Conservation (phyloP, 148 eudicot genomes). For the Diospyros lotus region DNA sequence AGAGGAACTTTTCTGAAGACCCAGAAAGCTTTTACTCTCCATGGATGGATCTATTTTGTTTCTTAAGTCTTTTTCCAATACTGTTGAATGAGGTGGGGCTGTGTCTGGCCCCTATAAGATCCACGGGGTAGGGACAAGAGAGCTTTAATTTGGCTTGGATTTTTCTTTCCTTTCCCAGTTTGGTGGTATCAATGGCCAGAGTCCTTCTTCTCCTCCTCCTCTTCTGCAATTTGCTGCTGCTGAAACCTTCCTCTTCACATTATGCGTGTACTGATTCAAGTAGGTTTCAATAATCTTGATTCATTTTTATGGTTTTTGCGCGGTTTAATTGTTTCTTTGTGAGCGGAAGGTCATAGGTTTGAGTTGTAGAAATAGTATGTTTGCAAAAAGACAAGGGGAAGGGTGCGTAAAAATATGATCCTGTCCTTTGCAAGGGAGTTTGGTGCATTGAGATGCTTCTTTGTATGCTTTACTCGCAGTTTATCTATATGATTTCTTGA, state of each 20-base stretch:
- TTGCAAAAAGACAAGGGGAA: no score
- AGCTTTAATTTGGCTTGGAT: neutral
- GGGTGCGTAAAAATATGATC: no score
- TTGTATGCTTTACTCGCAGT: neutral
- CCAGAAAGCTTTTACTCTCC: neutral
- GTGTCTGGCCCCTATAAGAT: neutral
- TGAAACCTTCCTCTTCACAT: constrained; percentile 25
- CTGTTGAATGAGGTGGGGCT: constrained; percentile 1
- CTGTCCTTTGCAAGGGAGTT: no score
- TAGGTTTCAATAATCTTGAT: constrained; percentile 16
- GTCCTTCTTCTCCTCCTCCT: constrained; percentile 11
- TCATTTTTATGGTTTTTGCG: neutral
- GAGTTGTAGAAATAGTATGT: no score
- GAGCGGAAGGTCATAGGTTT: no score
- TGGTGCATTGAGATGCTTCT: no score
- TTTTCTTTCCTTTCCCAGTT: neutral
- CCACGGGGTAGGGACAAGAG: neutral
- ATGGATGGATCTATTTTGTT: neutral
- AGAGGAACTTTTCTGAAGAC: neutral
- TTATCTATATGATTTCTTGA: neutral
- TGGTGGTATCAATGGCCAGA: constrained; percentile 26
- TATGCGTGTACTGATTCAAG: constrained; percentile 47
- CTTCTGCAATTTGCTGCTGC: constrained; percentile 24
- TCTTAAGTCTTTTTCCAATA: neutral
- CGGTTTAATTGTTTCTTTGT: no score